Evolutionary conservation across 2,329 filamentous ascomycete genomes (phyloP), one percentile per base, ranked within the genome.

Genomic region (Neofusicoccum cordaticola): DNA sequence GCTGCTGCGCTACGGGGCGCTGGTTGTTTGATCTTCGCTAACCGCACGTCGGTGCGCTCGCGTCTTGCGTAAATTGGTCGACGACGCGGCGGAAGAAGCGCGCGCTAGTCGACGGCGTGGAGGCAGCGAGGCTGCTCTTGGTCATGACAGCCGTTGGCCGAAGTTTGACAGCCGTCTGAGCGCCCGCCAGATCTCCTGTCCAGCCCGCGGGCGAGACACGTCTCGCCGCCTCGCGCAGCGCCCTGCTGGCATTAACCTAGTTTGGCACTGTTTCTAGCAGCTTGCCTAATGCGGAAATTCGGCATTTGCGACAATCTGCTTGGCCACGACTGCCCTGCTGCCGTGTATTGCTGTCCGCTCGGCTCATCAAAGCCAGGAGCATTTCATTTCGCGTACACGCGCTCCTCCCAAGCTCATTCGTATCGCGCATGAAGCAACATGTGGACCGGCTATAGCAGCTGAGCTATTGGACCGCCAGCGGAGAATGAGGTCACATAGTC

Each of bases 41-140:
- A 60, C 56, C 56, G 56, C 56, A 60, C 56, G 56, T 60, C 56
- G 56, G 41, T 60, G 56, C 56, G 42, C 56, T 60, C 41, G 56
- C 53, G 27, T 60, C 37, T 60, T 45, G 56, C 56, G 27, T 11
- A 47, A 35, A 60, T 35, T 60, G 39, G 52, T 27, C 35, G 51
- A 41, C 35, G 35, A 48, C 45, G 51, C 35, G 17, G 53, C 52
- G 52, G 41, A 12, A 17, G 52, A 57, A 57, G 52, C 37, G 52
- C 56, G 56, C 56, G 56, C 56, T 60, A 60, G 41, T 22, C 27
- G 4, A 37, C 17, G 56, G 19, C 53, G 3, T 42, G 39, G 17
- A 11, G n/a, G 22, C 34, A 34, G 50, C 35, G 50, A 39, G 22
- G 27, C 47, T 17, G 45, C 27, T 31, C 27, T 39, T 15, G 37